These are phyloP conservation scores for Ophiostoma australiae DNA, from an alignment of 2,329 filamentous ascomycete species.

Conservation along the genomic window DNA sequence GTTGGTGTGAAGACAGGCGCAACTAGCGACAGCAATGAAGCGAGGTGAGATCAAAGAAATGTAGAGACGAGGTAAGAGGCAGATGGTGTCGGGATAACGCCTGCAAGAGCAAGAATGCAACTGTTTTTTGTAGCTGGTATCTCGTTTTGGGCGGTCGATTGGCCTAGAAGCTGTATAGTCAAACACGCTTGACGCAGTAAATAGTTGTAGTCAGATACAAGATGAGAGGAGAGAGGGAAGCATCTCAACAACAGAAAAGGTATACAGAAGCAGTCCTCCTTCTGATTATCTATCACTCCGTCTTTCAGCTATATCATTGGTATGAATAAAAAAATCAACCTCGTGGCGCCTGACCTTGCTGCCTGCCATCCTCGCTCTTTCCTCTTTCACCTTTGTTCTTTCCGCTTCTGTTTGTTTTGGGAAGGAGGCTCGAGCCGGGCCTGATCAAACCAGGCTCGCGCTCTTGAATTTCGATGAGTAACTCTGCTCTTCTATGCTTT, in stretches of 20 bases:
- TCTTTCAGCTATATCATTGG: neutral
- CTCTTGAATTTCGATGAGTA: neutral
- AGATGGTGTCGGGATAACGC: neutral
- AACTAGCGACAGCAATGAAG: slow-evolving; percentile 1
- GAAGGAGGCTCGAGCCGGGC: neutral
- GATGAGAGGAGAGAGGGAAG: neutral
- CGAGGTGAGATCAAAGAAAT: neutral
- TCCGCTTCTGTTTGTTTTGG: neutral
- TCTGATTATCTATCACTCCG: neutral
- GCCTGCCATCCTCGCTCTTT: neutral
- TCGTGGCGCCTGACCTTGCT: neutral
- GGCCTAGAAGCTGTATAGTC: neutral
- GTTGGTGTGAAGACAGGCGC: neutral
- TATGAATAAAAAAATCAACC: neutral
- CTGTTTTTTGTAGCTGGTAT: neutral
- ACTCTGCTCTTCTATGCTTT: neutral
- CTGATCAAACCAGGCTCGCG: neutral
- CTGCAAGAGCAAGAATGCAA: neutral
- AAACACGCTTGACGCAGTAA: neutral
- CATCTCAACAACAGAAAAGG: neutral
- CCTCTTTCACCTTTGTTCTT: neutral
- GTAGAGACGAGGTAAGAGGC: neutral
- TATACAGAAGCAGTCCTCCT: neutral
- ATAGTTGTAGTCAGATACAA: neutral
- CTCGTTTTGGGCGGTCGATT: neutral